These are phyloP conservation scores for Biscutella laevigata DNA, from an alignment of 441 rosid genomes.

Conservation along the genomic window DNA sequence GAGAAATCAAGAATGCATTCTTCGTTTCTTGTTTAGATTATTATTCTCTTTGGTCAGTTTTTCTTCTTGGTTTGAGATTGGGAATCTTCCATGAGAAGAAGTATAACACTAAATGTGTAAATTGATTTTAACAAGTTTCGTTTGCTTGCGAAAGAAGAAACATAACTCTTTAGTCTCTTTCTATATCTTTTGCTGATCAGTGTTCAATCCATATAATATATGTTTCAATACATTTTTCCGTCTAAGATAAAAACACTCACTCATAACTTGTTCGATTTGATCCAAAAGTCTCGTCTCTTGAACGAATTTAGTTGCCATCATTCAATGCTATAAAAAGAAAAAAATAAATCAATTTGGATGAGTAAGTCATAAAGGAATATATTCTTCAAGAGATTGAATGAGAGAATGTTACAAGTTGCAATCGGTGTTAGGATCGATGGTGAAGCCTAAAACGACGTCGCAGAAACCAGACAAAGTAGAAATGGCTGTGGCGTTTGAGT, in stretches of 20 bases:
- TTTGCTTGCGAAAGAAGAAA: constrained; percentile 11
- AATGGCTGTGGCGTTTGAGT: constrained; percentile 52
- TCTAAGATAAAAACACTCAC: no score
- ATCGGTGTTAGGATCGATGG: constrained; percentile 50
- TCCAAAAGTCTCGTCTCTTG: background rate
- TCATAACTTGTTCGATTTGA: background rate
- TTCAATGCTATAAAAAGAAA: constrained; percentile 11
- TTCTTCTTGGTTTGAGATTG: constrained; percentile 1
- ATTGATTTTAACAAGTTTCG: constrained; percentile 20
- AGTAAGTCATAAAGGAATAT: background rate
- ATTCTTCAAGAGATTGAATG: background rate
- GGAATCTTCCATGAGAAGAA: constrained; percentile 1
- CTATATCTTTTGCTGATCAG: background rate
- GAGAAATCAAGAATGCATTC: constrained; percentile 22
- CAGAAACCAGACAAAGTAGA: constrained; percentile 76
- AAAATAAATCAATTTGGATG: background rate
- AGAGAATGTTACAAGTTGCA: constrained; percentile 37
- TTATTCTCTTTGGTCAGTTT: background rate
- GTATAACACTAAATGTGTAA: constrained; percentile 12
- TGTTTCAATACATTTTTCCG: no score
- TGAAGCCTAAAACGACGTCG: constrained; percentile 56
- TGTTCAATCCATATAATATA: background rate
- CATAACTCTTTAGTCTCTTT: constrained; percentile 4
- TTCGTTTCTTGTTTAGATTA: constrained; percentile 22
- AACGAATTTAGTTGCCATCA: constrained; percentile 2